Evolutionary conservation across 1,284 basidiomycete genomes (phyloP), one percentile per base, ranked within the genome.

Genomic region (Coniferiporia sulphurascens): DNA sequence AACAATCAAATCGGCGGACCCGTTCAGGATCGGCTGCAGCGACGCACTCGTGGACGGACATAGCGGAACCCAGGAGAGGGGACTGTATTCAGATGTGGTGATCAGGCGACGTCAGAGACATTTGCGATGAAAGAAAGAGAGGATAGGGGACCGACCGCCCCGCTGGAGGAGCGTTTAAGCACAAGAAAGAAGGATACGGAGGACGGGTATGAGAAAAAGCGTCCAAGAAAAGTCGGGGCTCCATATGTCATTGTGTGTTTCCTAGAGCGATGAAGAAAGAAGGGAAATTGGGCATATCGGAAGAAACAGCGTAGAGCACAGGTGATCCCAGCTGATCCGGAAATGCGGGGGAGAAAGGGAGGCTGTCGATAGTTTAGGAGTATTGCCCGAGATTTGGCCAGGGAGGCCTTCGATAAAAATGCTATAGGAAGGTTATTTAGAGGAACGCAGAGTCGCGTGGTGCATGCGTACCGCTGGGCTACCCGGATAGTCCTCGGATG

Each of bases 351-450:
- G 38, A 41, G 32, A 32, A 52, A 19, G 13, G 50, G 34, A 35
- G 36, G 32, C 32, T 3, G 27, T 36, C 27, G 41, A 15, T 34
- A 36, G 17, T 38, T 15, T 32, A 44, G 45, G 46, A 22, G 22
- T 48, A 46, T 46, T 17, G 54, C 22, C 54, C 54, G 45, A 56
- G 46, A 48, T 48, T 48, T 56, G 46, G 21, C 54, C 46, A 56
- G 44, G 38, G 45, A 19, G 34, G 6, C 34, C 12, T 12, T 48
- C 22, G 7, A 19, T 21, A 38, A 15, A 43, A 32, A 17, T 45
- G 41, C 52, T 19, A 48, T 36, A 56, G 54, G 45, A 43, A 56
- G 41, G 34, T 21, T 50, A 52, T 38, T 45, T 10, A 19, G n/a
- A 54, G 22, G 34, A 15, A 32, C 17, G 17, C 15, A n/a, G 35